Evolutionary conservation across 257 asterid species (phyloP), one percentile per base, ranked within the genome.

Genomic region (Przewalskia tangutica): DNA sequence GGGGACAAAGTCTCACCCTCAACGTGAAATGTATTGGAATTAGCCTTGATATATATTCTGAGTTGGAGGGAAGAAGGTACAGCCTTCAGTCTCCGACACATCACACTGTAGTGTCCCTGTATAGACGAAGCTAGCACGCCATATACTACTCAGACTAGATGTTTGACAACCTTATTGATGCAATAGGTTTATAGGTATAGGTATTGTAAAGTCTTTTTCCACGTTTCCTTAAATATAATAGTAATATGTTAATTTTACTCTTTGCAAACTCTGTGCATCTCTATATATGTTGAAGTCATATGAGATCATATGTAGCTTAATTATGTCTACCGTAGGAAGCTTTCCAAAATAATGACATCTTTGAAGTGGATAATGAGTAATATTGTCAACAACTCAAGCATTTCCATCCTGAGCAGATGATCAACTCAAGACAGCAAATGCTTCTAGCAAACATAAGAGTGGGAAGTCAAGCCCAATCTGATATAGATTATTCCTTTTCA

Each of bases 11-110:
- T 51, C 65, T 85, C 82, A 83, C 85, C 54, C 55, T 18, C 77
- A 71, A 42, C 59, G 60, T 40, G 73, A 78, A 77, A 77, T 83
- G 44, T 80, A 64, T 83, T 76, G 76, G 90, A 84, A 77, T 81
- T 81, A 68, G 85, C 66, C 17, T 23, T 48, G 88, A 81, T 86
- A 73, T 81, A 54, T 83, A 75, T 91, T 88, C 84, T 87, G 91
- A 83, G 92, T 77, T 53, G 85, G 95, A 92, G 97, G 93, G 97
- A 94, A 94, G 98, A 90, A 90, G 98, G 93, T 91, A 81, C 70
- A 88, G 91, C 90, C 93, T 89, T 89, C 97, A 92, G 98, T 91
- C 97, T 92, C 93, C 85, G 79, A 86, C 88, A 83, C 81, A 78
- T 86, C 81, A 81, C 82, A 77, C 76, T 77, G 68, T 75, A 70